Percentiles rank a stretch among this genome's conserved stretches.
These are phyloP conservation scores for Linnemannia hyalina DNA, from an alignment of 192 early-diverging fungal genomes.

Conservation along the genomic window DNA sequence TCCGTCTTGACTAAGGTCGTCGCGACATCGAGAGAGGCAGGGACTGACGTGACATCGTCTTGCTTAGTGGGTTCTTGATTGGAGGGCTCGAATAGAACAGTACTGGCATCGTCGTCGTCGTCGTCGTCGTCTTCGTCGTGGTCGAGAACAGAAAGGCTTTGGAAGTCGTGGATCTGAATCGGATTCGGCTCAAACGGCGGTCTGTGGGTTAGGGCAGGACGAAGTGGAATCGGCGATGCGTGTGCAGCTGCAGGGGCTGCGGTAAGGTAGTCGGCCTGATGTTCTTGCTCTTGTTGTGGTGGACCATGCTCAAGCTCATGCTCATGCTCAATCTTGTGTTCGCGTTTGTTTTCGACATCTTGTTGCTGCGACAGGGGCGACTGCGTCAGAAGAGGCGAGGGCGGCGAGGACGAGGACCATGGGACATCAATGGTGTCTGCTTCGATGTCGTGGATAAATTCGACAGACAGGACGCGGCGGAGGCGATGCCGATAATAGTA, in stretches of 20 bases:
- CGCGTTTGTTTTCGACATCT: background rate
- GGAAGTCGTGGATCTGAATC: background rate
- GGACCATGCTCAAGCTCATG: background rate
- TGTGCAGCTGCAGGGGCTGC: background rate
- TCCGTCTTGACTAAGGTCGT: background rate
- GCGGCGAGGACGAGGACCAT: background rate
- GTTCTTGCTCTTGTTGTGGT: background rate
- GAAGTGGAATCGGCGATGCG: background rate
- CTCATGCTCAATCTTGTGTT: background rate
- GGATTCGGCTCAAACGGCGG: background rate
- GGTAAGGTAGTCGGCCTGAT: background rate
- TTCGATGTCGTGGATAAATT: background rate
- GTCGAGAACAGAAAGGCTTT: background rate
- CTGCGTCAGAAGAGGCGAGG: conserved; percentile 7
- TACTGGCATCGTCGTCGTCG: background rate
- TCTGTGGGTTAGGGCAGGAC: background rate
- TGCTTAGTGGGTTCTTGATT: background rate
- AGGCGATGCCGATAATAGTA: background rate
- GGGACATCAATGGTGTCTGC: conserved; percentile 1
- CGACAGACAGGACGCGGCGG: conserved; percentile 1
- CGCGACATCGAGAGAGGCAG: background rate
- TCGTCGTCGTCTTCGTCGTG: background rate
- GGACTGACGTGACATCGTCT: background rate
- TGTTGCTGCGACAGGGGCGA: conserved; percentile 6
- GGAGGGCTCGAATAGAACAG: background rate